A percentile compares a stretch with the other conserved stretches of the same genome.
These are phyloP conservation scores for Daucus carota DNA, from an alignment of 129 eudicot genomes.

Conservation along the genomic window DNA sequence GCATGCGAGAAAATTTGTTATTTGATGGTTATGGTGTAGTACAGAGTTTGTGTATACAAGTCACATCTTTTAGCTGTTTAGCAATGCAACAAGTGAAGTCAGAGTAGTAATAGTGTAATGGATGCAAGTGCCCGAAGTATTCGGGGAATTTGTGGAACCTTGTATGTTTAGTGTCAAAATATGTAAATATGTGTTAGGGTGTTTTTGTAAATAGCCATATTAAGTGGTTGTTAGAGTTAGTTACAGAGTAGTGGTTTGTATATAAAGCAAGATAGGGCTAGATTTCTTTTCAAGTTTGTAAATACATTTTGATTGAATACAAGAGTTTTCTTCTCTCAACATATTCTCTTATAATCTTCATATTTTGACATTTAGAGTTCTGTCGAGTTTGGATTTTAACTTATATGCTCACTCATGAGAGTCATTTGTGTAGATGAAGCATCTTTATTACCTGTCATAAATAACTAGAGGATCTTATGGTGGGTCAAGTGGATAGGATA, in stretches of 20 bases:
- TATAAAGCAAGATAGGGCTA: too few relatives aligned
- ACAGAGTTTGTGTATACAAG: neutral
- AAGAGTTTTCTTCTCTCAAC: too few relatives aligned
- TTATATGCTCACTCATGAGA: neutral
- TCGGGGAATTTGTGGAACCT: neutral
- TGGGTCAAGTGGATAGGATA: neutral
- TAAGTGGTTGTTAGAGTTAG: too few relatives aligned
- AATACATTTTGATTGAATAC: too few relatives aligned
- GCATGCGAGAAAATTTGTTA: neutral
- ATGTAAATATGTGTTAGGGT: too few relatives aligned
- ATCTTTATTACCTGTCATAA: neutral
- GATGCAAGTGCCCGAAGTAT: neutral
- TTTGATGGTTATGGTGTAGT: neutral
- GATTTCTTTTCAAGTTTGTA: too few relatives aligned
- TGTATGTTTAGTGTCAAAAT: neutral
- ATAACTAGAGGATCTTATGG: neutral
- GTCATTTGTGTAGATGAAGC: neutral
- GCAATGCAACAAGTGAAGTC: neutral
- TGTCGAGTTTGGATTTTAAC: neutral
- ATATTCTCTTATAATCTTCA: too few relatives aligned
- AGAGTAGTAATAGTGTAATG: neutral
- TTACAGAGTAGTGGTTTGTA: too few relatives aligned
- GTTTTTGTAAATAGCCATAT: too few relatives aligned
- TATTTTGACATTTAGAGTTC: too few relatives aligned
- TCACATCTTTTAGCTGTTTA: neutral